phyloP scores from a whole-genome alignment of 2,329 filamentous ascomycete genomes.

The Fusarium sp. region DNA sequence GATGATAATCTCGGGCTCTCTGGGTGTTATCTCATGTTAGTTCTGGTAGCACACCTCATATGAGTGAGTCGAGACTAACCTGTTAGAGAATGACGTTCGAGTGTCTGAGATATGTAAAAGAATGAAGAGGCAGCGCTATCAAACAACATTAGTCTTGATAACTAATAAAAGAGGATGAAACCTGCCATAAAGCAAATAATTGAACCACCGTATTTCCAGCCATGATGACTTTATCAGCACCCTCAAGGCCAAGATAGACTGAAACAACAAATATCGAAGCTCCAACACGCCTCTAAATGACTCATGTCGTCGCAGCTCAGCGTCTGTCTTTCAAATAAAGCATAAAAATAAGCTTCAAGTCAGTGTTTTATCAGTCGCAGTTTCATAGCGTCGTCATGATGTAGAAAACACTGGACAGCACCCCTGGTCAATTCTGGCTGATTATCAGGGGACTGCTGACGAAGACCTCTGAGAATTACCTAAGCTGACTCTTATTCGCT shows the following conservation, averaged over 20 bases:
- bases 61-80: slow-evolving; percentile 51
- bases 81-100: slow-evolving; percentile 63
- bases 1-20: slow-evolving; percentile 64
- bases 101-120: slow-evolving; percentile 60
- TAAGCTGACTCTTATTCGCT: slow-evolving; percentile 25
- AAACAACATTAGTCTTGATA: background rate
- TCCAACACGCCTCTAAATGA: slow-evolving; percentile 8
- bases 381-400: slow-evolving; percentile 30
- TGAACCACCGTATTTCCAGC: slow-evolving; percentile 40
- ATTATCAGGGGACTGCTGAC: slow-evolving; percentile 37
- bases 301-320: slow-evolving; percentile 32
- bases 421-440: slow-evolving; percentile 28
- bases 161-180: background rate
- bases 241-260: slow-evolving; percentile 20
- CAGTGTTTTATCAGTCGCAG: background rate
- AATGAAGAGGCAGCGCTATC: slow-evolving; percentile 62
- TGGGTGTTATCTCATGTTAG: slow-evolving; percentile 41
- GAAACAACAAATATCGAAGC: slow-evolving; percentile 24
- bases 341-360: slow-evolving; percentile 1
- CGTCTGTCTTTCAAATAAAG: background rate
- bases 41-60: background rate
- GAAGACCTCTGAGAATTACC: slow-evolving; percentile 39
- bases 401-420: slow-evolving; percentile 7
- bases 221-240: slow-evolving; percentile 30
- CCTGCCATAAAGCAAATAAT: slow-evolving; percentile 44